Evolutionary conservation across 2,329 filamentous ascomycete genomes (phyloP).

Genomic region (Onygenales sp.): DNA sequence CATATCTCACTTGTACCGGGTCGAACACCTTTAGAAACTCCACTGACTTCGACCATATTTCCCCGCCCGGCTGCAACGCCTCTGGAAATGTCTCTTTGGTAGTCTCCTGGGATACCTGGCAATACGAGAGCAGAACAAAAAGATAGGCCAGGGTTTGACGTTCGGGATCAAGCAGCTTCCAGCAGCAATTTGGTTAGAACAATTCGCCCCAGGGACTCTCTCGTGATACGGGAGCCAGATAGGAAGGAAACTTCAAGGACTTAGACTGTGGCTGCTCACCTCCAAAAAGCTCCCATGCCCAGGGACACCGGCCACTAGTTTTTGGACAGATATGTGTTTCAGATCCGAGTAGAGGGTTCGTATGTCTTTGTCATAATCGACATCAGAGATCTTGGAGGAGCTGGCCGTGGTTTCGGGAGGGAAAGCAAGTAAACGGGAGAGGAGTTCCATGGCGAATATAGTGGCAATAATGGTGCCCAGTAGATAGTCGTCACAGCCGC

Average conservation of each 20-base stretch:
- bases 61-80: constrained; percentile 33
- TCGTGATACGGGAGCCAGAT: no score
- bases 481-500: no score
- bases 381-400: background rate
- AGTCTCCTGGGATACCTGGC: constrained; percentile 29
- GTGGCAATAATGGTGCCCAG: no score
- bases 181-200: background rate
- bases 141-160: constrained; percentile 52
- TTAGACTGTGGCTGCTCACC: background rate
- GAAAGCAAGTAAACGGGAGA: background rate
- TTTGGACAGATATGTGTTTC: background rate
- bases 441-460: background rate
- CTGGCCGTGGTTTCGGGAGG: background rate
- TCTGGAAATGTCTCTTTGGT: constrained; percentile 26
- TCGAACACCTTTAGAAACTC: constrained; percentile 47
- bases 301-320: background rate
- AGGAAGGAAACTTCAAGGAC: background rate
- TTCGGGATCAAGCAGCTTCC: constrained; percentile 40
- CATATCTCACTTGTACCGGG: constrained; percentile 35
- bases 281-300: background rate
- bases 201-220: no score
- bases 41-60: constrained; percentile 41
- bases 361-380: background rate
- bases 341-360: background rate
- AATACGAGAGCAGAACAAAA: constrained; percentile 42